Base-by-base conservation (phyloP, 352 stramenopile species). In the Phytophthora syringae region DNA sequence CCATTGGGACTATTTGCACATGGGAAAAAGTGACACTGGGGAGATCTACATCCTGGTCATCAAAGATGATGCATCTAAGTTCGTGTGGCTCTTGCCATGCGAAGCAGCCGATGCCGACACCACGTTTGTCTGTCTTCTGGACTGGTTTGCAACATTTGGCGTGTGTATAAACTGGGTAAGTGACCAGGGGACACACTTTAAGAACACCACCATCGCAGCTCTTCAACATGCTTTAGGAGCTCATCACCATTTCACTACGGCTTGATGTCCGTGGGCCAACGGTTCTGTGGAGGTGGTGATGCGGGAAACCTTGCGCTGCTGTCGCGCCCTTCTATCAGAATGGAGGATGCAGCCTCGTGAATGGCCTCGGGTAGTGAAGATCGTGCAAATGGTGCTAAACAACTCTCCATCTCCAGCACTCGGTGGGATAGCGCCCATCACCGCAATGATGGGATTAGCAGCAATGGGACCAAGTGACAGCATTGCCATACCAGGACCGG, bases 261-360 rank as follows among this genome's bases (percentile, higher is more conserved):
- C 69, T 1, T 9, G 22, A 4, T 59, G 52, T n/a, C 76, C 72
- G 5, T 84, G 72, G 76, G 68, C 57, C 0, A 84, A 84, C 40
- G 76, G 63, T 2, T 75, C 66, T 0, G 64, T 84, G 2, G 72
- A 81, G 13, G 64, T 78, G 0, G 63, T 77, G 13, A 80, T 79
- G 34, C 42, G 61, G 0, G 39, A 69, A 6, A 32, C 72, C n/a
- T 11, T 80, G 10, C 36, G 37, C 1, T 45, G 55, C 2, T 47
- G 69, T 6, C 50, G 63, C 1, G 32, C 47, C 0, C 21, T 82
- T 15, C 25, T 75, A 25, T 70, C 58, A 1, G 44, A 64, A 22
- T 64, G 52, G 52, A 25, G 52, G 5, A 12, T 70, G 24, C 22
- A 21, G 22, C 22, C 30, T 3, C 21, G 44, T 3, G 48, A 65